Evolutionary conservation across 805 yeast genomes (phyloP), one percentile per base, ranked within the genome.

Genomic region (Sugiyamaella marilandica): DNA sequence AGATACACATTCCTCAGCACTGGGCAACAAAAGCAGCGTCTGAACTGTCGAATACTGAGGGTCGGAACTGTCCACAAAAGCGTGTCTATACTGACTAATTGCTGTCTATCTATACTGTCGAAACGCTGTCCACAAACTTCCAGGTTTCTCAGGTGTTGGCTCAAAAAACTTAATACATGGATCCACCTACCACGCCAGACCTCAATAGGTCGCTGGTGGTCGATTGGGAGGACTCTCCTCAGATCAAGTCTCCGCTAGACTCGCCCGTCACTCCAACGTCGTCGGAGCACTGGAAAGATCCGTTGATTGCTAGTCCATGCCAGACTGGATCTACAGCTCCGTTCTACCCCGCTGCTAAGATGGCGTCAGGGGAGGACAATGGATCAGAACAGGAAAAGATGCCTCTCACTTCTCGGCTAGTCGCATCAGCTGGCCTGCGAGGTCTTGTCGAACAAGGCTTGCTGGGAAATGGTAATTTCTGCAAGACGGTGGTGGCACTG

Each of bases 401-500:
- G 14, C 32, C 19, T 13, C 34, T 11, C 33, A 26, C 13, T 11
- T 8, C 45, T 26, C 13, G 5, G 43, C 34, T 8, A 33, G 19
- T 26, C 34, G 34, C 16, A 16, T 5, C 43, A 10, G 21, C 24
- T 13, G 45, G 11, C 9, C 45, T 19, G 2, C 9, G 34, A 10
- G 32, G 34, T 16, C 45, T 21, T 32, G 45, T 13, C 11, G 26
- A 21, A n/a, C 9, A 13, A 10, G 34, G 29, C 46, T 31, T 47
- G 16, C 35, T 58, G 24, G 60, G 60, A 41, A 43, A 49, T 5
- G 62, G 62, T 26, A 18, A 56, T 14, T 58, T 57, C 41, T 50
- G 55, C 46, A 39, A 32, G 33, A 53, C 55, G 2, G 32, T 49
- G 31, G 35, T 37, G 33, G 58, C 53, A 3, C 19, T 11, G 13